Percentiles rank a stretch among this genome's conserved stretches.
Conservation (phyloP, 1,284 basidiomycete species). For the Malassezia arunalokei region DNA sequence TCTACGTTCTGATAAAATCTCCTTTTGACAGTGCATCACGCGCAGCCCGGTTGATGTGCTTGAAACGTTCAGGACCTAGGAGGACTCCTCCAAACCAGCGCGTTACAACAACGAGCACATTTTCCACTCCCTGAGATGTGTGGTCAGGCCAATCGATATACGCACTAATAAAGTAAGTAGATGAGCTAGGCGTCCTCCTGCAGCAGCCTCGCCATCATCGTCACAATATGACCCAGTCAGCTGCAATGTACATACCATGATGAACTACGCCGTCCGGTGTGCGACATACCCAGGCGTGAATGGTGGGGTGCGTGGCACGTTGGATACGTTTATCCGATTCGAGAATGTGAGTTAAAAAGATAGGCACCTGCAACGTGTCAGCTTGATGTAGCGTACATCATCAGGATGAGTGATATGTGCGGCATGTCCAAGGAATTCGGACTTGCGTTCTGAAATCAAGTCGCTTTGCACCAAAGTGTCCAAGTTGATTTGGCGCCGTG, state of each 20-base stretch:
- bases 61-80: constrained; percentile 42
- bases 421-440: constrained; percentile 44
- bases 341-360: constrained; percentile 25
- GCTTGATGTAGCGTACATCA: constrained; percentile 20
- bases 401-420: constrained; percentile 25
- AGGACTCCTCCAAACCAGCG: constrained; percentile 41
- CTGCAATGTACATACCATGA: constrained; percentile 17
- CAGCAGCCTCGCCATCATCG: constrained; percentile 45
- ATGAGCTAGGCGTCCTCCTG: constrained; percentile 45
- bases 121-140: constrained; percentile 20
- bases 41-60: constrained; percentile 39
- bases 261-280: constrained; percentile 28
- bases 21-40: constrained; percentile 34
- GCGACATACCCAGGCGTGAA: constrained; percentile 45
- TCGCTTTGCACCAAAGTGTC: constrained; percentile 24
- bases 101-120: constrained; percentile 42
- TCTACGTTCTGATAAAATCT: constrained; percentile 15
- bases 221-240: constrained; percentile 26
- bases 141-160: neutral
- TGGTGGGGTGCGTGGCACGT: constrained; percentile 40
- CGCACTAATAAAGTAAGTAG: constrained; percentile 34
- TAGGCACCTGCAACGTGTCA: constrained; percentile 15
- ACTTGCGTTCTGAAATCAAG: constrained; percentile 42
- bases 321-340: constrained; percentile 28
- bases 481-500: neutral